Evolutionary conservation across 2,329 filamentous ascomycete genomes (phyloP).

Genomic region (Cordyceps farinosa): DNA sequence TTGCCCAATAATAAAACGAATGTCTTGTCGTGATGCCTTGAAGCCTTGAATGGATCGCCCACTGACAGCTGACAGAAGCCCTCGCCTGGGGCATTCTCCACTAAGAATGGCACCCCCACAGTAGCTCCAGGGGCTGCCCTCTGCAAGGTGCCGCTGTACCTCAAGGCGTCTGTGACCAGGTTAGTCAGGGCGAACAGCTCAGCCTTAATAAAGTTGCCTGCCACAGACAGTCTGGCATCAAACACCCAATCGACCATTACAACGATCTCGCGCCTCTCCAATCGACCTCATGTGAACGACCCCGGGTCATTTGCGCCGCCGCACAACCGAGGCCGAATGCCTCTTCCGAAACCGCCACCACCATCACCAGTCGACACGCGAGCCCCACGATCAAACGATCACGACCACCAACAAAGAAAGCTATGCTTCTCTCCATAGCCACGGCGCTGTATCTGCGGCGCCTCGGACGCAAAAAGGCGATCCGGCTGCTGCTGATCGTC

Average conservation of each 20-base stretch:
- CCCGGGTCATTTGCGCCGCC: not conserved
- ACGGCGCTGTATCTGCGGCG: constrained; percentile 36
- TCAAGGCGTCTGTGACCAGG: not conserved
- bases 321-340: constrained; percentile 3
- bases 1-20: not conserved
- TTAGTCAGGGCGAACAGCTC: not conserved
- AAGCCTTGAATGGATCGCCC: too few relatives aligned
- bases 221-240: not conserved
- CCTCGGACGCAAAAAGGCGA: constrained; percentile 34
- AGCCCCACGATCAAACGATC: not conserved
- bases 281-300: constrained; percentile 14
- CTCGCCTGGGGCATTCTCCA: not conserved
- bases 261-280: not conserved
- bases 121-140: not conserved
- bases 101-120: not conserved
- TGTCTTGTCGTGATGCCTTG: not conserved
- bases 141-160: not conserved
- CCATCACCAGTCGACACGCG: not conserved
- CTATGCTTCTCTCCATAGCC: constrained; percentile 29
- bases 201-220: not conserved
- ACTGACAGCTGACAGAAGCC: not conserved
- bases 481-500: constrained; percentile 34
- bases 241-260: not conserved
- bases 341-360: not conserved
- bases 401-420: not conserved